Evolutionary conservation across 768 basidiomycete genomes (phyloP), one percentile per base, ranked within the genome.

Genomic region (Lentinula detonsa): DNA sequence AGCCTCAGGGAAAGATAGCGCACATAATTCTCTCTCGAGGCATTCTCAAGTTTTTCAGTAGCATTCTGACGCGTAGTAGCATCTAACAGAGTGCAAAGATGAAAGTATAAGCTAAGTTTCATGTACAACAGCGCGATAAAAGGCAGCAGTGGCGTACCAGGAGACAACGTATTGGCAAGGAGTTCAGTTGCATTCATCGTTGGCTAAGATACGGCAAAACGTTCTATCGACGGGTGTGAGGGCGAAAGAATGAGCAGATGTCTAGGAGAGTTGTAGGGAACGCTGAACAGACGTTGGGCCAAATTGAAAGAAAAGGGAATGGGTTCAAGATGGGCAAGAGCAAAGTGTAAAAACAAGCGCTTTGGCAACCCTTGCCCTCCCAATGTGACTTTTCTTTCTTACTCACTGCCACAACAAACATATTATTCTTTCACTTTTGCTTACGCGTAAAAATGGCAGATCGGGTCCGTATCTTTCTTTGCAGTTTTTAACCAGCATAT

Each of bases 101-200:
- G 7, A 11, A 63, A 11, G 23, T 28, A 6, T 51, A 34, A 18
- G 23, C 21, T 60, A 55, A 64, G 46, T 69, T 66, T 66, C 65
- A 62, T 58, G 57, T 65, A 65, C 63, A 61, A 67, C 74, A 69
- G 76, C 72, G 73, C 70, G 62, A 68, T 66, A 57, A 62, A 61
- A 62, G 65, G 55, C 6, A 6, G 33, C 8, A 54, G 71, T 67
- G 74, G 75, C 86, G 68, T 70, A 94, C 94, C 91, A 50, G 91
- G 80, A 62, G 93, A 95, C 67, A 98, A 87, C 69, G 95, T 88
- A 78, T 96, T 94, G 66, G 90, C 85, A 70, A 98, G 87, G 63
- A 98, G 87, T 74, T 92, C 86, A 61, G 85, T 88, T 66, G 93
- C 92, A 81, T 93, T 93, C 93, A 96, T 95, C 70, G 76, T 82